Evolutionary conservation across 805 yeast species (phyloP).

Genomic region (Yarrowia divulgata): DNA sequence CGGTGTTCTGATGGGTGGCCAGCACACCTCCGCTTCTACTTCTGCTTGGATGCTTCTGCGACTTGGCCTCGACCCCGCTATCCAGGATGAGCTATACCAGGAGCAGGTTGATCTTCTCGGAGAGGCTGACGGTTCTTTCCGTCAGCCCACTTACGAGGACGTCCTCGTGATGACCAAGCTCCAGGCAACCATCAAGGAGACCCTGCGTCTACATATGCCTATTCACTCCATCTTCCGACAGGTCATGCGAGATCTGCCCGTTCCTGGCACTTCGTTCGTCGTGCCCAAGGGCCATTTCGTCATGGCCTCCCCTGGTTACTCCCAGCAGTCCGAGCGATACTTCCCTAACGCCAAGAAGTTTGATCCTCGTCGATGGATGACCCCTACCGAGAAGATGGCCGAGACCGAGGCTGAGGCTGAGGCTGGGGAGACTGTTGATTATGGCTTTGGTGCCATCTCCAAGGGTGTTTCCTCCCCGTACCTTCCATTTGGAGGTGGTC

Average conservation of each 20-base stretch:
- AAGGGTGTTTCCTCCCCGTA: slow-evolving; percentile 97
- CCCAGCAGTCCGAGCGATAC: slow-evolving; percentile 75
- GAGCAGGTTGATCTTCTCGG: slow-evolving; percentile 74
- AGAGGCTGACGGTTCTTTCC: slow-evolving; percentile 49
- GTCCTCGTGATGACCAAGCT: slow-evolving; percentile 81
- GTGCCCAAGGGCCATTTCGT: slow-evolving; percentile 92
- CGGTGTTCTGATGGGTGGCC: slow-evolving; percentile 99
- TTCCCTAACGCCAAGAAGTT: slow-evolving; percentile 78
- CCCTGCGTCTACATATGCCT: slow-evolving; percentile 95
- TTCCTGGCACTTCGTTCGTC: slow-evolving; percentile 78
- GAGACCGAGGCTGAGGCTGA: slow-evolving; percentile 44
- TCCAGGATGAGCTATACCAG: slow-evolving; percentile 79
- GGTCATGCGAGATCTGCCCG: slow-evolving; percentile 77
- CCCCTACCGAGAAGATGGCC: slow-evolving; percentile 37
- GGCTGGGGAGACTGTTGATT: slow-evolving; percentile 64
- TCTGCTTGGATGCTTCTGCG: slow-evolving; percentile 94
- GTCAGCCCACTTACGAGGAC: slow-evolving; percentile 79
- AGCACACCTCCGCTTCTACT: slow-evolving; percentile 96
- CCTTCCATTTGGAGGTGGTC: slow-evolving; percentile 98
- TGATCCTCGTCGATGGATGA: slow-evolving; percentile 86
- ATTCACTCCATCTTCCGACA: slow-evolving; percentile 94
- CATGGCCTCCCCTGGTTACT: slow-evolving; percentile 91
- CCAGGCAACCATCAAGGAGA: slow-evolving; percentile 87
- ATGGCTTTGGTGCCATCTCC: slow-evolving; percentile 95
- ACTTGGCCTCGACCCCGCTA: slow-evolving; percentile 82